These are phyloP conservation scores for Mortierella sp. DNA, from an alignment of 371 early-diverging fungal genomes.

Conservation along the genomic window DNA sequence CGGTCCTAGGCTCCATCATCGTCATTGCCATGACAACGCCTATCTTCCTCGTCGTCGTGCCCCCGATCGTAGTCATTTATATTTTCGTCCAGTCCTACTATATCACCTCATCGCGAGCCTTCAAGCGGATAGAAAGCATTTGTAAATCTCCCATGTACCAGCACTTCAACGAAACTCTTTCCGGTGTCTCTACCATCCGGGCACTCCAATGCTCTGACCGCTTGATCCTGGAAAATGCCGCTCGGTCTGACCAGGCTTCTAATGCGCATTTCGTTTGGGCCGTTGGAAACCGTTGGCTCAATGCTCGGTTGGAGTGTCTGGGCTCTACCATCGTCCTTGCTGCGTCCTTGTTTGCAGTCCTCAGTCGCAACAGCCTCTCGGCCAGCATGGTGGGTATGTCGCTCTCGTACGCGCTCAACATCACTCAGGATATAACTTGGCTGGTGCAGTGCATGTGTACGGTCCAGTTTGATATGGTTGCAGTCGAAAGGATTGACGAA, in stretches of 20 bases:
- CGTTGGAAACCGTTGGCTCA: slow-evolving; percentile 88
- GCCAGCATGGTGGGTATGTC: slow-evolving; percentile 73
- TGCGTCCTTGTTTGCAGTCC: slow-evolving; percentile 39
- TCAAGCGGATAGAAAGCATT: slow-evolving; percentile 63
- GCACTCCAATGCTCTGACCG: slow-evolving; percentile 67
- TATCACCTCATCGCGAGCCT: slow-evolving; percentile 56
- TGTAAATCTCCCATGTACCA: slow-evolving; percentile 61
- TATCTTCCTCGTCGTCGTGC: slow-evolving; percentile 58
- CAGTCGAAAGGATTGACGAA: slow-evolving; percentile 86
- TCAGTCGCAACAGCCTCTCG: slow-evolving; percentile 40
- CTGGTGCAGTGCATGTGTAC: slow-evolving; percentile 73
- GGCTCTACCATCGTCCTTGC: slow-evolving; percentile 40
- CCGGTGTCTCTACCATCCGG: slow-evolving; percentile 74
- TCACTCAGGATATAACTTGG: slow-evolving; percentile 78
- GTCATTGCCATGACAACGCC: slow-evolving; percentile 48
- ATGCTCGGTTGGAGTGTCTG: slow-evolving; percentile 74
- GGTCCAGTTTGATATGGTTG: slow-evolving; percentile 75
- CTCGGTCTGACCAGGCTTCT: slow-evolving; percentile 65
- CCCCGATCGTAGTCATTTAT: slow-evolving; percentile 57
- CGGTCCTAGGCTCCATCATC: slow-evolving; percentile 41
- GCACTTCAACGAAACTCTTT: slow-evolving; percentile 59
- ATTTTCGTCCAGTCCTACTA: slow-evolving; percentile 60
- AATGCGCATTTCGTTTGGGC: slow-evolving; percentile 81
- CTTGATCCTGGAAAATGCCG: slow-evolving; percentile 65
- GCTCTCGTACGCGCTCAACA: slow-evolving; percentile 72